Evolutionary conservation across 225 moss, liverwort and hornwort genomes (phyloP).

Genomic region (Straminergon stramineum): DNA sequence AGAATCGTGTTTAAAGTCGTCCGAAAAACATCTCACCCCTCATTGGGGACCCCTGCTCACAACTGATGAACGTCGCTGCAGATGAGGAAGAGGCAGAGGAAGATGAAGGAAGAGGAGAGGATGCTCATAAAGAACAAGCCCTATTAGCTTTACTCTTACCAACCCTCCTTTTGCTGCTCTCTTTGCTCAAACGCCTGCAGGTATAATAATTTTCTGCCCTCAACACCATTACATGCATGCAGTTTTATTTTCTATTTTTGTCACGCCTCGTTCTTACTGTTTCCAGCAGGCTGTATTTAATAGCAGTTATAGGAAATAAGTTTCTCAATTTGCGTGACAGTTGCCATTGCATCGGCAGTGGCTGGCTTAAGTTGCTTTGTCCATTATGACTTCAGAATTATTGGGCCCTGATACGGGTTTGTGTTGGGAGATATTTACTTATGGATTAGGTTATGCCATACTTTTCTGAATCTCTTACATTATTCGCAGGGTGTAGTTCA

Average conservation of each 20-base stretch:
- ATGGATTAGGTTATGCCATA: background rate
- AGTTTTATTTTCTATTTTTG: background rate
- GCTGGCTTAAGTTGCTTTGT: background rate
- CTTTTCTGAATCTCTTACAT: slow-evolving; percentile 5
- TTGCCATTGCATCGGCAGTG: background rate
- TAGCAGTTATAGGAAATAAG: background rate
- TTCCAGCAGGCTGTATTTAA: background rate
- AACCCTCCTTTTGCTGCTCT: slow-evolving; percentile 55
- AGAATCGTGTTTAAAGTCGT: background rate
- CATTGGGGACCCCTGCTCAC: background rate
- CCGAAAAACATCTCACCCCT: background rate
- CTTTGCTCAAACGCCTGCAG: slow-evolving; percentile 73
- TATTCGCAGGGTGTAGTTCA: slow-evolving; percentile 46
- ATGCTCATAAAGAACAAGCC: slow-evolving; percentile 63
- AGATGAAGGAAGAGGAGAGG: slow-evolving; percentile 64
- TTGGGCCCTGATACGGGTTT: background rate
- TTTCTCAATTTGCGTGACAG: background rate
- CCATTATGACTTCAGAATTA: background rate
- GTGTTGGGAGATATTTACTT: background rate
- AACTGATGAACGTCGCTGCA: slow-evolving; percentile 9
- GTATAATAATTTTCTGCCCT: slow-evolving; percentile 14
- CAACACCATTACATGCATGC: background rate
- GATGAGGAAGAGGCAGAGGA: slow-evolving; percentile 79
- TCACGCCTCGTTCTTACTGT: background rate
- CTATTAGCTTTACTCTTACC: slow-evolving; percentile 64